Conservation (phyloP, 768 basidiomycete species). For the Aureoboletus auriporus region DNA sequence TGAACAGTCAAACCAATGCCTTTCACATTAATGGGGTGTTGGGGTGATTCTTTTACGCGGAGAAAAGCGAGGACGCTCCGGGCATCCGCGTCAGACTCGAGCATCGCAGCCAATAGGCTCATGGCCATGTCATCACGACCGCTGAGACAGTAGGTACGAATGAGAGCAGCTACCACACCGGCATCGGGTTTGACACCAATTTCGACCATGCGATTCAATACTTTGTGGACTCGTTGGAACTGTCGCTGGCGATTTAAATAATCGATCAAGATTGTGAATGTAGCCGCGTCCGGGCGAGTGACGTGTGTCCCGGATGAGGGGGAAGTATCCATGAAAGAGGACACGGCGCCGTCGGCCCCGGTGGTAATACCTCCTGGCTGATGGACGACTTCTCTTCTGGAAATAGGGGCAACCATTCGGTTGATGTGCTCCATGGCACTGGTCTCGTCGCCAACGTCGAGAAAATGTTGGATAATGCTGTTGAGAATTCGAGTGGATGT, state of each 20-base stretch:
- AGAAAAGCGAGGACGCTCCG: constrained; percentile 18
- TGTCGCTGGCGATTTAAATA: constrained; percentile 44
- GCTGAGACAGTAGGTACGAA: constrained; percentile 50
- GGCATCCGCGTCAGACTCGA: constrained; percentile 30
- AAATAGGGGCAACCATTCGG: constrained; percentile 44
- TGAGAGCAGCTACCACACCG: constrained; percentile 47
- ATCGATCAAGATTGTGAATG: constrained; percentile 62
- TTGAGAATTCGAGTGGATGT: constrained; percentile 60
- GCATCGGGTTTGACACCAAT: constrained; percentile 43
- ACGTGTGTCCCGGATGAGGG: background rate
- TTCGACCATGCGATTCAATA: constrained; percentile 45
- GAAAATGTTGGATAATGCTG: constrained; percentile 56
- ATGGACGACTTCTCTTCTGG: constrained; percentile 19
- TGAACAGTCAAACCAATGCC: constrained; percentile 35
- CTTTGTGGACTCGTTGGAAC: constrained; percentile 40
- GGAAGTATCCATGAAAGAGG: constrained; percentile 1
- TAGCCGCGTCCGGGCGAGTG: constrained; percentile 49
- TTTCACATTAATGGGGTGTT: constrained; percentile 26
- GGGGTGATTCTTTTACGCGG: constrained; percentile 13
- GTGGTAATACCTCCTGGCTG: constrained; percentile 24
- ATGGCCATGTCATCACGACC: constrained; percentile 49
- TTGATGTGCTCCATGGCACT: constrained; percentile 46
- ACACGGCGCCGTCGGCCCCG: constrained; percentile 27
- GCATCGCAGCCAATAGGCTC: constrained; percentile 45
- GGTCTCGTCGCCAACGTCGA: constrained; percentile 51